Conservation (phyloP, 345 rosid species). For the Syzygium grande region DNA sequence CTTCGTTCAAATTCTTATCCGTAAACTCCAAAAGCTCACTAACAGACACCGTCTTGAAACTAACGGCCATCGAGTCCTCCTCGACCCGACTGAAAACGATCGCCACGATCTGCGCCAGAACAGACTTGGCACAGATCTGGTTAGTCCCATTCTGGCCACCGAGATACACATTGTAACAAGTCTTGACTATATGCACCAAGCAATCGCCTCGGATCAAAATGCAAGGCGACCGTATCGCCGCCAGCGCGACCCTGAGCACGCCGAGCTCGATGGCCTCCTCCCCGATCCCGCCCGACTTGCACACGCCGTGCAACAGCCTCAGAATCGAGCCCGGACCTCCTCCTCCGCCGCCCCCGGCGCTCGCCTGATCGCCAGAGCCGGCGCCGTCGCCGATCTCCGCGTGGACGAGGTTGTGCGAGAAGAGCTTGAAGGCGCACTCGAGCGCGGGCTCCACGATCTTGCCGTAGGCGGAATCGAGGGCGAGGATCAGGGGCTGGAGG, state of each 20-base stretch:
- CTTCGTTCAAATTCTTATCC: slow-evolving; percentile 87
- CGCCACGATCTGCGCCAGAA: slow-evolving; percentile 76
- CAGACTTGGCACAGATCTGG: slow-evolving; percentile 94
- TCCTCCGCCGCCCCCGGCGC: neutral
- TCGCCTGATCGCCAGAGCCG: slow-evolving; percentile 16
- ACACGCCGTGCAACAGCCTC: slow-evolving; percentile 18
- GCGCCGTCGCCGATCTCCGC: slow-evolving; percentile 46
- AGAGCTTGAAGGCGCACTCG: slow-evolving; percentile 64
- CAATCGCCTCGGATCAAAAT: slow-evolving; percentile 79
- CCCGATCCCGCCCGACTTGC: slow-evolving; percentile 56
- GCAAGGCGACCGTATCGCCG: slow-evolving; percentile 66
- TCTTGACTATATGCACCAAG: slow-evolving; percentile 61
- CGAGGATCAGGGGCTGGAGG: slow-evolving; percentile 58
- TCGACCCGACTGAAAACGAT: slow-evolving; percentile 69
- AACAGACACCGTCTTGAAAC: slow-evolving; percentile 48
- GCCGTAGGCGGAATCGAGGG: slow-evolving; percentile 57
- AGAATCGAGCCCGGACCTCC: slow-evolving; percentile 20
- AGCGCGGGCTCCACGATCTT: slow-evolving; percentile 85
- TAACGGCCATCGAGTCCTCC: slow-evolving; percentile 53
- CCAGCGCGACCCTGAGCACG: slow-evolving; percentile 67
- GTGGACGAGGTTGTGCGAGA: slow-evolving; percentile 59
- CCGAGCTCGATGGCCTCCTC: slow-evolving; percentile 73
- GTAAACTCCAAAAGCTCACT: slow-evolving; percentile 67
- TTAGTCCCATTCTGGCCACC: slow-evolving; percentile 77
- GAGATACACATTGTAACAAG: slow-evolving; percentile 87